These are phyloP conservation scores for Scalesia atractyloides DNA, from an alignment of 129 eudicot species.

Conservation along the genomic window DNA sequence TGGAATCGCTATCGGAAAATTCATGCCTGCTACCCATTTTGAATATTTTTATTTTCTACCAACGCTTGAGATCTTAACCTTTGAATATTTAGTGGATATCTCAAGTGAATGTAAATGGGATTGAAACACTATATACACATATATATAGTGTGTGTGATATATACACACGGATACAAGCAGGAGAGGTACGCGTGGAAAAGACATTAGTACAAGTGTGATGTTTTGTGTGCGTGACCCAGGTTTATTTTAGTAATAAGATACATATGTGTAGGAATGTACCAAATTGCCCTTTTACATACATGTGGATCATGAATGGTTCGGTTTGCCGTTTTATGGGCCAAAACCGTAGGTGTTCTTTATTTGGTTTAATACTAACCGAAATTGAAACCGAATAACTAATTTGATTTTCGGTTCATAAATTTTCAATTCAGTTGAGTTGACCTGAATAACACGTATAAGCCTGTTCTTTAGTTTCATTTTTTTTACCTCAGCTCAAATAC, in stretches of 20 bases:
- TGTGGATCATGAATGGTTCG: background rate
- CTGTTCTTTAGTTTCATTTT: no score
- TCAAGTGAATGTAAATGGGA: background rate
- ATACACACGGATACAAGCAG: background rate
- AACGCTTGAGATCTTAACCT: background rate
- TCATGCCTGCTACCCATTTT: conserved; percentile 32
- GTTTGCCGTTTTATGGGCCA: background rate
- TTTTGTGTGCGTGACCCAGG: conserved; percentile 21
- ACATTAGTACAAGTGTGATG: conserved; percentile 23
- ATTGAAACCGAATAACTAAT: no score
- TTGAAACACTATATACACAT: background rate
- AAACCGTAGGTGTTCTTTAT: no score
- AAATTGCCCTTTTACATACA: conserved; percentile 5
- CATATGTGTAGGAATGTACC: background rate
- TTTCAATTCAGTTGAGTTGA: no score
- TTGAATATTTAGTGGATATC: background rate
- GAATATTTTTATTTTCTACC: background rate
- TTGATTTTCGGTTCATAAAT: no score
- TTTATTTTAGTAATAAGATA: background rate
- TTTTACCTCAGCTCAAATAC: no score
- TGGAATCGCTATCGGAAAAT: conserved; percentile 29
- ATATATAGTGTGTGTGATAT: no score
- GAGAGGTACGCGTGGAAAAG: conserved; percentile 31
- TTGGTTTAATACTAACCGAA: no score
- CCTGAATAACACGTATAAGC: no score